phyloP scores from a whole-genome alignment of 108 stramenopile genomes.

The Aurantiochytrium sp. region DNA sequence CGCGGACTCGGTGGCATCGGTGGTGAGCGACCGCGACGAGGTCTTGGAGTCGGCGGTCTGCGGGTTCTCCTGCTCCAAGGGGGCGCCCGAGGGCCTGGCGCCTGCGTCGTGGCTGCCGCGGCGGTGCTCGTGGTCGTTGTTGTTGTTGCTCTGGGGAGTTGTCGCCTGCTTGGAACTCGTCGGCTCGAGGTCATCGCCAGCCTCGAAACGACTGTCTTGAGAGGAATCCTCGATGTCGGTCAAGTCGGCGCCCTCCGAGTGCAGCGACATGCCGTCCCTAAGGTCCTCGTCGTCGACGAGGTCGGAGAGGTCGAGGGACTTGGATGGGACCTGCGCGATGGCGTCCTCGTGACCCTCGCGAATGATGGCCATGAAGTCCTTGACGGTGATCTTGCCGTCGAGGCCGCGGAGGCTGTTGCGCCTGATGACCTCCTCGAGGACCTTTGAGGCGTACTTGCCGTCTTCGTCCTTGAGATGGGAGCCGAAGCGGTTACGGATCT shows the following conservation, averaged over 20 bases:
- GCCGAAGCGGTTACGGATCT: slow-evolving; percentile 22
- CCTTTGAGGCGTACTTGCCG: neutral
- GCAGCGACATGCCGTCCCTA: neutral
- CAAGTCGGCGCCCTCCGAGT: neutral
- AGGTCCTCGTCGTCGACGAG: neutral
- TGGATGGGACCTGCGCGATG: neutral
- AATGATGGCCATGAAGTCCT: neutral
- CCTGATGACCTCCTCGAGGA: slow-evolving; percentile 12
- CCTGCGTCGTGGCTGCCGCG: no score
- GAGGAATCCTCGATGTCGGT: neutral
- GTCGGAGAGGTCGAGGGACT: neutral
- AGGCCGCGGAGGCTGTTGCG: slow-evolving; percentile 6
- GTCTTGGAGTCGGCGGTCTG: no score
- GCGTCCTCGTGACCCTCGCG: neutral
- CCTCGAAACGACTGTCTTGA: no score
- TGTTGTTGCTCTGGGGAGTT: no score
- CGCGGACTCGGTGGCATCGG: no score
- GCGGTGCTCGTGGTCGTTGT: no score
- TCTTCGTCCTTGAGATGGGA: slow-evolving; percentile 29
- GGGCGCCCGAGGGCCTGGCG: no score
- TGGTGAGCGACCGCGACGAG: no score
- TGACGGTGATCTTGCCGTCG: neutral
- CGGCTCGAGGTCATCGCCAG: no score
- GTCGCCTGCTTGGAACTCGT: no score
- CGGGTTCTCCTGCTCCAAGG: no score